These are phyloP conservation scores for Zygotorulaspora florentina DNA, from an alignment of 805 yeast species.

Conservation along the genomic window DNA sequence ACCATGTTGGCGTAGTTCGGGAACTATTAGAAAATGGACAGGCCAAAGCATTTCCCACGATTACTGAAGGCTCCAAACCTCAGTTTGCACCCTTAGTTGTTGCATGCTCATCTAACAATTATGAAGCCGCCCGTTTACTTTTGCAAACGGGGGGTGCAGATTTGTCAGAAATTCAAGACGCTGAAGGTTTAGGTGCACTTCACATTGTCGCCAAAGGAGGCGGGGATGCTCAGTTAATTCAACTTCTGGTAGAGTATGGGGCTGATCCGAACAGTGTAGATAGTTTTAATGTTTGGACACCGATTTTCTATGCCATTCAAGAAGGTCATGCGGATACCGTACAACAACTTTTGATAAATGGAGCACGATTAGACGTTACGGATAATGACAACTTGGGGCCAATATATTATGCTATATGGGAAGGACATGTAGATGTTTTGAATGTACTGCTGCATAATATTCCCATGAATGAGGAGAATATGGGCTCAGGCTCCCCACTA, in stretches of 20 bases:
- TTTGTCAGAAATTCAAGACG: slow-evolving; percentile 46
- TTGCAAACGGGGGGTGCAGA: slow-evolving; percentile 40
- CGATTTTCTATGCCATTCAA: slow-evolving; percentile 82
- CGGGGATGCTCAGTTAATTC: slow-evolving; percentile 57
- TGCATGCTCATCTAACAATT: slow-evolving; percentile 84
- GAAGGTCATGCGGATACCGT: slow-evolving; percentile 78
- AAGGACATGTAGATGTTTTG: slow-evolving; percentile 82
- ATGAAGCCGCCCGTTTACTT: slow-evolving; percentile 60
- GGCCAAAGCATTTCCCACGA: slow-evolving; percentile 45
- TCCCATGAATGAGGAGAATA: slow-evolving; percentile 4
- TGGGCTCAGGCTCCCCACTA: neutral
- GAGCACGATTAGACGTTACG: slow-evolving; percentile 62
- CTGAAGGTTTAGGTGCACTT: slow-evolving; percentile 83
- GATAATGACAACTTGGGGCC: slow-evolving; percentile 84
- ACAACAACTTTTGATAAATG: slow-evolving; percentile 60
- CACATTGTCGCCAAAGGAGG: slow-evolving; percentile 89
- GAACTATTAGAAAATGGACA: slow-evolving; percentile 44
- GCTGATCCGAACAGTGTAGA: slow-evolving; percentile 76
- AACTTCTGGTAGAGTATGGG: slow-evolving; percentile 64
- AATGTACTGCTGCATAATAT: slow-evolving; percentile 53
- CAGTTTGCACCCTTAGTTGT: slow-evolving; percentile 74
- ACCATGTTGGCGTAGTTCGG: slow-evolving; percentile 52
- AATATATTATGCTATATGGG: slow-evolving; percentile 86
- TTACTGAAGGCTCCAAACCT: slow-evolving; percentile 47
- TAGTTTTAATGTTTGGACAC: slow-evolving; percentile 89